Percentiles rank a stretch among this genome's conserved stretches.
Evolutionary conservation across 108 stramenopile species (phyloP).

Genomic region (Craspedostauros australis): DNA sequence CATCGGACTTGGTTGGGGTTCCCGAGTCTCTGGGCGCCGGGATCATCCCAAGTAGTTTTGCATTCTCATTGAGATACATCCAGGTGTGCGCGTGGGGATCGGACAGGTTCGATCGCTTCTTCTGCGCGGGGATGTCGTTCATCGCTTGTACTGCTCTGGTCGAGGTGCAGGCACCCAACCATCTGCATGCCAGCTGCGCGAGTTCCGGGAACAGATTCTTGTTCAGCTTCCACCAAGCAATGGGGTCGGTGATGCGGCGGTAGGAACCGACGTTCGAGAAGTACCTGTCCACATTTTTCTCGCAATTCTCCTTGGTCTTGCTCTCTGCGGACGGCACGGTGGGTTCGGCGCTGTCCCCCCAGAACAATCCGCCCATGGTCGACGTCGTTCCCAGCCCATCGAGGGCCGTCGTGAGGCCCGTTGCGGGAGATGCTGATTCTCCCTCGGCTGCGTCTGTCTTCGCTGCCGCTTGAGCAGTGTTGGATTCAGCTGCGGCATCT

Average conservation of each 20-base stretch:
- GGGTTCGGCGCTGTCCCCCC: conserved; percentile 9
- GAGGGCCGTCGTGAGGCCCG: not conserved
- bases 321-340: not conserved
- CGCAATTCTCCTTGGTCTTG: not conserved
- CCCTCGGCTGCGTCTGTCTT: not conserved
- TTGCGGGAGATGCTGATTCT: not conserved
- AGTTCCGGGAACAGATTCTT: conserved; percentile 20
- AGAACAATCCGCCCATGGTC: conserved; percentile 32
- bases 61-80: too few relatives aligned
- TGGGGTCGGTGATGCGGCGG: conserved; percentile 19
- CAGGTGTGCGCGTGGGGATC: too few relatives aligned
- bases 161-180: conserved; percentile 19
- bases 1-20: too few relatives aligned
- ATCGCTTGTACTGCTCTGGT: too few relatives aligned
- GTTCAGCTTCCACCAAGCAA: conserved; percentile 24
- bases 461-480: not conserved
- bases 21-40: too few relatives aligned
- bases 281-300: conserved; percentile 15
- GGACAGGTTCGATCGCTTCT: too few relatives aligned
- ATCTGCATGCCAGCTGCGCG: conserved; percentile 8
- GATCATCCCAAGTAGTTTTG: too few relatives aligned
- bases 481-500: not conserved
- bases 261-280: conserved; percentile 12
- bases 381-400: not conserved
- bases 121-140: too few relatives aligned